Percentiles rank a stretch among this genome's conserved stretches.
Evolutionary conservation across 768 basidiomycete genomes (phyloP).

Genomic region (Tulasnella sp.): DNA sequence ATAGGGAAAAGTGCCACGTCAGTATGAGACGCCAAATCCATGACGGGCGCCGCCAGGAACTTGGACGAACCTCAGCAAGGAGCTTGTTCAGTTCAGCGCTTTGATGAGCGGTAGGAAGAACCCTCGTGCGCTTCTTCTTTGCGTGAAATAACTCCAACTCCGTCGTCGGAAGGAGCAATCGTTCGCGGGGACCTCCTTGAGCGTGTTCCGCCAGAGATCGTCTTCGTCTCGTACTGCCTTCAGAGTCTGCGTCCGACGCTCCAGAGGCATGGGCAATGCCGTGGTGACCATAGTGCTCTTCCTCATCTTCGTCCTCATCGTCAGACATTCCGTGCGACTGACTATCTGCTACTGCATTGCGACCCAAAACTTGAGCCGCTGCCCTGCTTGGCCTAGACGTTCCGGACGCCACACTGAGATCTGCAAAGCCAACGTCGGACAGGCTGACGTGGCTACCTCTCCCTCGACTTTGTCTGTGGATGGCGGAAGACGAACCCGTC

Average conservation of each 20-base stretch:
- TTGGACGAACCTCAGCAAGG: slow-evolving; percentile 13
- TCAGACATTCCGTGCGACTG: background rate
- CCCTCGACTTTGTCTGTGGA: background rate
- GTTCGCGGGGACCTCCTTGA: background rate
- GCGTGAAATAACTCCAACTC: background rate
- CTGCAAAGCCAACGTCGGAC: background rate
- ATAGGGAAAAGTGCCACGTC: background rate
- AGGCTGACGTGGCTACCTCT: background rate
- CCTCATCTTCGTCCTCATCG: background rate
- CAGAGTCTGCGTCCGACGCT: slow-evolving; percentile 26
- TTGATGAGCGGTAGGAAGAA: slow-evolving; percentile 22
- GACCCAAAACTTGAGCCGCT: too few relatives aligned
- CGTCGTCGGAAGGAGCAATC: slow-evolving; percentile 16
- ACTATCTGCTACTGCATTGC: too few relatives aligned
- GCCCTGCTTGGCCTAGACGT: background rate
- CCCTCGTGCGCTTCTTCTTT: slow-evolving; percentile 19
- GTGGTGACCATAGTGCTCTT: background rate
- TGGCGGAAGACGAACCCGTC: slow-evolving; percentile 5
- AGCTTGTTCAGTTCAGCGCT: slow-evolving; percentile 26
- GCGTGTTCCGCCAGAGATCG: background rate
- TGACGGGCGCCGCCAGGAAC: background rate
- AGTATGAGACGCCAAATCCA: background rate
- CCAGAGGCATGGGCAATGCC: background rate
- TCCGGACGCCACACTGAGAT: slow-evolving; percentile 9
- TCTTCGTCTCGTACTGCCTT: slow-evolving; percentile 13